Evolutionary conservation across 768 basidiomycete species (phyloP).

Genomic region (Podaxis carcinomalis): DNA sequence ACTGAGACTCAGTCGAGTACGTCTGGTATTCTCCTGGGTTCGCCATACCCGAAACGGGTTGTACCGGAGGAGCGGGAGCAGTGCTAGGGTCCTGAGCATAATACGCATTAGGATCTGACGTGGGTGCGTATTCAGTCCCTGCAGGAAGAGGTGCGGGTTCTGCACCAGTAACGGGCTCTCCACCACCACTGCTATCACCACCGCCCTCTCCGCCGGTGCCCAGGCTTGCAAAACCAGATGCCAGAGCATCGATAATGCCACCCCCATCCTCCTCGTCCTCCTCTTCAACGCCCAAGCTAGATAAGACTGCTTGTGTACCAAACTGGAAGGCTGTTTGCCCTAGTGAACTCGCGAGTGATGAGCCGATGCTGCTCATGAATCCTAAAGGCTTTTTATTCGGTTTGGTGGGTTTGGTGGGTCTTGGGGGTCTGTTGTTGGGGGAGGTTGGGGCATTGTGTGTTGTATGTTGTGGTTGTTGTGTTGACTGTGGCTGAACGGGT

Average conservation of each 20-base stretch:
- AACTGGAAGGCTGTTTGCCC: background rate
- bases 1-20: background rate
- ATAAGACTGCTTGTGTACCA: background rate
- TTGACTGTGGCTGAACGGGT: background rate
- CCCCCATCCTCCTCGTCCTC: background rate
- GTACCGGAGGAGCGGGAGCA: background rate
- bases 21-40: background rate
- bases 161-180: background rate
- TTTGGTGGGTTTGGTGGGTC: slow-evolving; percentile 5
- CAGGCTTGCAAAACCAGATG: background rate
- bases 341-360: background rate
- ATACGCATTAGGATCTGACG: background rate
- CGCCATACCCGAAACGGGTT: background rate
- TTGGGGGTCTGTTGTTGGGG: background rate
- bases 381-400: background rate
- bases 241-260: background rate
- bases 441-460: background rate
- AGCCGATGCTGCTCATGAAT: background rate
- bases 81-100: background rate
- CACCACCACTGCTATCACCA: background rate
- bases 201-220: background rate
- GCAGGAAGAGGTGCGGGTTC: background rate
- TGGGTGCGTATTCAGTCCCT: background rate
- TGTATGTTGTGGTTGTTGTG: background rate
- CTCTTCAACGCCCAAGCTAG: slow-evolving; percentile 2